Percentiles rank a stretch among this genome's conserved stretches.
Evolutionary conservation across 1,139 yeast genomes (phyloP).

Genomic region (Blastobotrys malaysiensis): DNA sequence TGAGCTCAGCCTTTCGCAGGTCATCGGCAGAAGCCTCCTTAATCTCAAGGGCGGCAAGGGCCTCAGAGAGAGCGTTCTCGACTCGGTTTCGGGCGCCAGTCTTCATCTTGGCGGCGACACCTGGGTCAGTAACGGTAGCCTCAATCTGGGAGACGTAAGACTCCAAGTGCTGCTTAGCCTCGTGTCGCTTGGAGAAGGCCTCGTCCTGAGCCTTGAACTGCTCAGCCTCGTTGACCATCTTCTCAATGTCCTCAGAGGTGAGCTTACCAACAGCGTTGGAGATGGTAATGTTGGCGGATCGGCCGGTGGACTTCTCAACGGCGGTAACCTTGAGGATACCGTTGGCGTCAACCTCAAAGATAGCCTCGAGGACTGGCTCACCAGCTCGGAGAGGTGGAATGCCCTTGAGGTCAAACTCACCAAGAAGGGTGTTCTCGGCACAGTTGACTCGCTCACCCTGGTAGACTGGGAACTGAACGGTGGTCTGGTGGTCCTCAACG

Average conservation of each 20-base stretch:
- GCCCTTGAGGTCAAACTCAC: conserved; percentile 98
- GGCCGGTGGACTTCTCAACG: conserved; percentile 98
- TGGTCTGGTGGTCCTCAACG: conserved; percentile 98
- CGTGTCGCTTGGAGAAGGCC: conserved; percentile 99
- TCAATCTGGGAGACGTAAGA: conserved; percentile 98
- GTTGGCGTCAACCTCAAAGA: conserved; percentile 99
- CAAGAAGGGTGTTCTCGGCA: conserved; percentile 97
- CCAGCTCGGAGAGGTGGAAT: conserved; percentile 99
- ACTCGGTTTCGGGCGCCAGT: conserved; percentile 97
- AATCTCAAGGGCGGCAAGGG: conserved; percentile 95
- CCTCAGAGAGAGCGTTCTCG: conserved; percentile 97
- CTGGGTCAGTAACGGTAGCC: conserved; percentile 96
- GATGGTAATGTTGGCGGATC: conserved; percentile 98
- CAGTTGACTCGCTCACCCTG: conserved; percentile 99
- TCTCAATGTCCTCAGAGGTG: conserved; percentile 94
- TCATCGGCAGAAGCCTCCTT: conserved; percentile 97
- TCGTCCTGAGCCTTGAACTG: conserved; percentile 98
- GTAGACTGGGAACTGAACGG: conserved; percentile 99
- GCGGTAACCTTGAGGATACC: conserved; percentile 99
- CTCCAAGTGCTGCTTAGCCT: conserved; percentile 99
- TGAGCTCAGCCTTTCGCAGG: conserved; percentile 98
- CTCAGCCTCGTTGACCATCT: conserved; percentile 98
- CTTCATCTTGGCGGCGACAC: conserved; percentile 96
- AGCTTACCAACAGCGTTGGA: conserved; percentile 99
- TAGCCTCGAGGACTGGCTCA: conserved; percentile 99